phyloP scores from a whole-genome alignment of 1,284 basidiomycete genomes.

The Malassezia slooffiae region DNA sequence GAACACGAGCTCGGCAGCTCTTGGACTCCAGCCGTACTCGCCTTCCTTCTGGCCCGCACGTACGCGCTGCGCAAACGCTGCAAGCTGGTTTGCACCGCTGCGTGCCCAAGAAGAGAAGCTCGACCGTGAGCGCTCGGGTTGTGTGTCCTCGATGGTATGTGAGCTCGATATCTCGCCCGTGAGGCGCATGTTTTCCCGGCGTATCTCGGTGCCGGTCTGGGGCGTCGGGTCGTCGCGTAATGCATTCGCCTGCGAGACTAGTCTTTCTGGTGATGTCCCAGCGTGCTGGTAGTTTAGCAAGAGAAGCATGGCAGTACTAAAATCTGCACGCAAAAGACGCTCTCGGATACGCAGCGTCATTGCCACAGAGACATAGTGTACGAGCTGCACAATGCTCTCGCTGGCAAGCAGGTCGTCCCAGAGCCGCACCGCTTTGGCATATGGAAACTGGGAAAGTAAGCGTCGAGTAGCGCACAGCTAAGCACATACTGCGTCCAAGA shows the following conservation, averaged over 20 bases:
- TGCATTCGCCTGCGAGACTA: constrained; percentile 1
- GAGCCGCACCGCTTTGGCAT: constrained; percentile 24
- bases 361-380: constrained; percentile 37
- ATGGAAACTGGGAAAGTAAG: constrained; percentile 16
- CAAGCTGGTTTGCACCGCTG: not conserved
- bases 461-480: too few species aligned
- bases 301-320: constrained; percentile 23
- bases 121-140: not conserved
- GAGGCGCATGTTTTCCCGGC: not conserved
- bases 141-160: too few species aligned
- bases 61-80: not conserved
- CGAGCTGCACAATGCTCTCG: constrained; percentile 23
- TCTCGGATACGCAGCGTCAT: constrained; percentile 38
- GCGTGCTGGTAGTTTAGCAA: constrained; percentile 22
- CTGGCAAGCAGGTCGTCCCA: constrained; percentile 39
- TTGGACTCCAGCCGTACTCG: constrained; percentile 7
- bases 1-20: constrained; percentile 5
- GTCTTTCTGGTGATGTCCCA: not conserved
- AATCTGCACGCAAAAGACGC: constrained; percentile 27
- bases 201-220: constrained; percentile 1
- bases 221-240: not conserved
- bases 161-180: too few species aligned
- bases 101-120: not conserved
- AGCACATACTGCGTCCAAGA: constrained; percentile 1
- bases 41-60: too few species aligned